Evolutionary conservation across 371 early-diverging fungal genomes (phyloP).

Genomic region (Polyrhizophydium stewartii): DNA sequence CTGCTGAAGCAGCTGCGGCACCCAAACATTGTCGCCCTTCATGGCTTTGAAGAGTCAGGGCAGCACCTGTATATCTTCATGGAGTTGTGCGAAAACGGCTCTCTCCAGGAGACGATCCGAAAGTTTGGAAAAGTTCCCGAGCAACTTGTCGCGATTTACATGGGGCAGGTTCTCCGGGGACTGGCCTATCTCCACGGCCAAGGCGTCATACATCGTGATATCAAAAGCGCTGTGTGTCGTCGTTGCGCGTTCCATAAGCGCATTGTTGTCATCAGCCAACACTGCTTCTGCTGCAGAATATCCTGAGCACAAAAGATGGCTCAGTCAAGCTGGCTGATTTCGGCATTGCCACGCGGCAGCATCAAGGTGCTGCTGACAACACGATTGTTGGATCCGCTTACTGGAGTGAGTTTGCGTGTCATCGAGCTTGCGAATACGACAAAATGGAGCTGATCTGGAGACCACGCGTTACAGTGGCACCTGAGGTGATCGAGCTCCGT

Average conservation of each 20-base stretch:
- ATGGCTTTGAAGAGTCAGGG: slow-evolving; percentile 73
- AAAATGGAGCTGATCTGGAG: no score
- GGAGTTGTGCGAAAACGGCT: slow-evolving; percentile 96
- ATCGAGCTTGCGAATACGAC: no score
- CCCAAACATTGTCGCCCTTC: slow-evolving; percentile 81
- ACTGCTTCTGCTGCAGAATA: slow-evolving; percentile 51
- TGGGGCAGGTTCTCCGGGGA: slow-evolving; percentile 82
- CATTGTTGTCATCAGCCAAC: no score
- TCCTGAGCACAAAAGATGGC: slow-evolving; percentile 90
- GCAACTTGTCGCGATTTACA: slow-evolving; percentile 85
- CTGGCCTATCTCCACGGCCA: slow-evolving; percentile 89
- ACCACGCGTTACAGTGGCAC: slow-evolving; percentile 73
- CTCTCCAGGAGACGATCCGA: slow-evolving; percentile 79
- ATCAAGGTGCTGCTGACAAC: slow-evolving; percentile 23
- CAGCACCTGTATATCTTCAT: slow-evolving; percentile 77
- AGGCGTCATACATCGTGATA: slow-evolving; percentile 92
- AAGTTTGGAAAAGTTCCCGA: slow-evolving; percentile 93
- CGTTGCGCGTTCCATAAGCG: neutral
- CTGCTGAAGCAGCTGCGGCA: slow-evolving; percentile 67
- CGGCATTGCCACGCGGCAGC: slow-evolving; percentile 67
- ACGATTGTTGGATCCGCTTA: slow-evolving; percentile 84
- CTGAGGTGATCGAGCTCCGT: slow-evolving; percentile 82
- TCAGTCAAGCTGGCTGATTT: slow-evolving; percentile 95
- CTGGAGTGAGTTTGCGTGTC: slow-evolving; percentile 67
- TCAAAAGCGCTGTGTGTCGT: slow-evolving; percentile 75